Evolutionary conservation across 306 rosid genomes (phyloP).

Genomic region (Gynostemma pentaphyllum): DNA sequence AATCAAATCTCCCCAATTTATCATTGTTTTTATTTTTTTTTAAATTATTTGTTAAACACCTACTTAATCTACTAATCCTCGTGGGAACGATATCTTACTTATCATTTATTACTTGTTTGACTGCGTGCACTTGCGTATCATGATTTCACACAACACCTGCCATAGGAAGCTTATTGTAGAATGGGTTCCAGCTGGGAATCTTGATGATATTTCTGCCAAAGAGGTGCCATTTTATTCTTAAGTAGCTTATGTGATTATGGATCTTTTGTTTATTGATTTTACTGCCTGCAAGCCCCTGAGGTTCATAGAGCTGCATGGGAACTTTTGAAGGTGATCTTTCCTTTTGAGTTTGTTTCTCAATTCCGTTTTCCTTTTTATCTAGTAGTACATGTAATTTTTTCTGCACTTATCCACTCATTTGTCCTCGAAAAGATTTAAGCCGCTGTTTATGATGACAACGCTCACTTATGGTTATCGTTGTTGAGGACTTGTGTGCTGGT

Average conservation of each 20-base stretch:
- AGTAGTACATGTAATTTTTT: not conserved
- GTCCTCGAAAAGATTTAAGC: not conserved
- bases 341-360: not conserved
- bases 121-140: no score
- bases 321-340: slow-evolving; percentile 1
- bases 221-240: slow-evolving; percentile 18
- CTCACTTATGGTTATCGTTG: not conserved
- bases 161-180: slow-evolving; percentile 29
- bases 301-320: slow-evolving; percentile 9
- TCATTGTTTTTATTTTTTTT: no score
- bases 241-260: not conserved
- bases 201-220: slow-evolving; percentile 27
- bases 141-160: no score
- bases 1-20: no score
- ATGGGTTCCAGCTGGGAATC: slow-evolving; percentile 37
- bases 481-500: not conserved
- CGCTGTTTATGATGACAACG: not conserved
- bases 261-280: not conserved
- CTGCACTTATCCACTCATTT: not conserved
- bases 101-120: no score
- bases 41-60: no score
- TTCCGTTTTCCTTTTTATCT: not conserved
- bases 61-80: no score
- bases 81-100: no score
- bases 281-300: not conserved